Evolutionary conservation across 257 asterid genomes (phyloP), one percentile per base, ranked within the genome.

Genomic region (Solanum virginianum): DNA sequence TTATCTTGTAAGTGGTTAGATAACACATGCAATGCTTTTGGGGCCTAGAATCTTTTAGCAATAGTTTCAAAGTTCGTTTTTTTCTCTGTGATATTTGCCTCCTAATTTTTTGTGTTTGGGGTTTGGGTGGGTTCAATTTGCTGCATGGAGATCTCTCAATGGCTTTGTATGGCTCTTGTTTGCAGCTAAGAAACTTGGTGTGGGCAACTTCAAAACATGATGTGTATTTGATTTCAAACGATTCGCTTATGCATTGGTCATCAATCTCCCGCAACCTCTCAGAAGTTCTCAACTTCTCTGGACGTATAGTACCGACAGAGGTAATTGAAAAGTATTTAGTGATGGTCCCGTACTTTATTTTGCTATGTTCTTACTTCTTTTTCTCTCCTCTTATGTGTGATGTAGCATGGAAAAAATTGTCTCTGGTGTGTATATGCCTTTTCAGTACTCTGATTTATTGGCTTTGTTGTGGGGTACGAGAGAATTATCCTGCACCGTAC

Each of bases 161-260:
- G 29, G 16, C 69, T 51, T 74, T 39, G 8, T 57, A 59, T 84
- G 81, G 63, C 83, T 85, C 65, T 82, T 86, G 82, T 83, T 17
- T 89, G 89, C 97, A 94, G 98, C 91, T 94, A 56, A 89, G 97
- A 86, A 92, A 94, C 89, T 89, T 94, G 89, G 95, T 94, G 32
- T 94, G 98, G 98, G 94, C 98, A 68, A 91, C 97, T 36, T 93
- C 98, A 14, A 94, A 94, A 80, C 98, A 94, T 83, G 98, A 94
- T 79, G 93, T 93, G 81, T 94, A 92, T 87, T 86, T 92, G 80
- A 87, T 92, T 82, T 92, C 98, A 59, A 91, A 93, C 84, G 91
- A 86, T 80, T 94, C 97, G 12, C 88, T 94, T 65, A 92, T 93
- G 93, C 98, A 93, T 86, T 94, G 97, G 97, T 94, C 98, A 83